Conservation (phyloP, 2,329 filamentous ascomycete genomes). For the Fusarium verrucosum region DNA sequence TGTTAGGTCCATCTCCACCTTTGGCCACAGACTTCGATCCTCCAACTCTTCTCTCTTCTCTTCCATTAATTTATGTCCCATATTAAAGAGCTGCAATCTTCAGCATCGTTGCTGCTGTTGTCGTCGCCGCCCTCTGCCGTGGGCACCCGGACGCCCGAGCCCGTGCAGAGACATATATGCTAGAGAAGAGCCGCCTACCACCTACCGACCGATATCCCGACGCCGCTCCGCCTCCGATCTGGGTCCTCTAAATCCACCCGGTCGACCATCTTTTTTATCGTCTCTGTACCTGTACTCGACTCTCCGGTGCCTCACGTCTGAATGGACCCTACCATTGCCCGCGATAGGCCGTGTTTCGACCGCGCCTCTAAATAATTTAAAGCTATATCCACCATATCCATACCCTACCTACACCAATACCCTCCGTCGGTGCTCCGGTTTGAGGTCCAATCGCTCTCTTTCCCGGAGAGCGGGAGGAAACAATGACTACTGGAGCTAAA, state of each 20-base stretch:
- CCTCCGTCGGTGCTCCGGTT: slow-evolving; percentile 11
- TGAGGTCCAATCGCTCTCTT: slow-evolving; percentile 38
- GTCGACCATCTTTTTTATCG: slow-evolving; percentile 7
- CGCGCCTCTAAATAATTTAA: slow-evolving; percentile 42
- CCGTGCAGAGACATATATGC: slow-evolving; percentile 36
- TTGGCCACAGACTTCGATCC: slow-evolving; percentile 22
- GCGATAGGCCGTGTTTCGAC: slow-evolving; percentile 44
- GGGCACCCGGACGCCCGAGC: slow-evolving; percentile 45
- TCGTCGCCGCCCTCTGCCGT: slow-evolving; percentile 39
- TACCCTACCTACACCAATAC: slow-evolving; percentile 2
- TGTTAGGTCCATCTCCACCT: slow-evolving; percentile 28
- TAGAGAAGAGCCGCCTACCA: slow-evolving; percentile 31
- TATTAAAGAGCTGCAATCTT: slow-evolving; percentile 1
- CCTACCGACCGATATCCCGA: slow-evolving; percentile 23
- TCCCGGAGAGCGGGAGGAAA: slow-evolving; percentile 41
- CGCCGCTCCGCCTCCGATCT: slow-evolving; percentile 37
- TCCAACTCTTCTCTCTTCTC: slow-evolving; percentile 22
- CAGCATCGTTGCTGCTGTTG: slow-evolving; percentile 20
- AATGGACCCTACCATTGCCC: slow-evolving; percentile 42
- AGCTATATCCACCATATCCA: slow-evolving; percentile 12
- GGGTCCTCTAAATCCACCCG: slow-evolving; percentile 24
- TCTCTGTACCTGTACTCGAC: slow-evolving; percentile 23
- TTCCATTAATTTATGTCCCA: slow-evolving; percentile 8
- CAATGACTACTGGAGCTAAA: slow-evolving; percentile 52
- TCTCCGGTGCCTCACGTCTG: slow-evolving; percentile 36